phyloP scores from a whole-genome alignment of 176 grass and related monocot species.

The Zea mays region DNA sequence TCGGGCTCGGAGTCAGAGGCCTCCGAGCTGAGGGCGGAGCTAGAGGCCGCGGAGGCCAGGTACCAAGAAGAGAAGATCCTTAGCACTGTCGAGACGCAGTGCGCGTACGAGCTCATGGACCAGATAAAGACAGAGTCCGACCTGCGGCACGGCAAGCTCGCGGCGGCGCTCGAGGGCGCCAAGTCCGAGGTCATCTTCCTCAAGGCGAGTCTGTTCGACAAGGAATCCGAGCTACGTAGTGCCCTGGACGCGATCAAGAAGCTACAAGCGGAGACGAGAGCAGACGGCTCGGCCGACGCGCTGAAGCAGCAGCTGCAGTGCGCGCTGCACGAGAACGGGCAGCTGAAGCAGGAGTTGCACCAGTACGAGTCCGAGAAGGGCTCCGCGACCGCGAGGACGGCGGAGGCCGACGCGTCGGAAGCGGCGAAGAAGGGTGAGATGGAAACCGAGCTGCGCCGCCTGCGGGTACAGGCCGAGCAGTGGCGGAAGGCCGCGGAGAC shows the following conservation, averaged over 20 bases:
- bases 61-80: constrained; percentile 69
- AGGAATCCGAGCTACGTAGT: constrained; percentile 57
- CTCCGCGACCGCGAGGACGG: constrained; percentile 24
- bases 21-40: constrained; percentile 42
- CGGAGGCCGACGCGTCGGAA: constrained; percentile 39
- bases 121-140: constrained; percentile 58
- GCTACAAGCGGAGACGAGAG: constrained; percentile 35
- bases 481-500: constrained; percentile 96
- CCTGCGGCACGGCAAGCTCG: constrained; percentile 60
- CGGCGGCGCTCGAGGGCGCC: constrained; percentile 38
- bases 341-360: constrained; percentile 49
- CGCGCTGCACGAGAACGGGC: constrained; percentile 58
- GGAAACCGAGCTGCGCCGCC: constrained; percentile 71
- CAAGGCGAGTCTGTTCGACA: constrained; percentile 88
- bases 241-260: constrained; percentile 57
- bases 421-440: constrained; percentile 54
- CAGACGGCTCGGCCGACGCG: constrained; percentile 15
- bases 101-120: constrained; percentile 65
- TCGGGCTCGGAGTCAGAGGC: constrained; percentile 40
- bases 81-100: constrained; percentile 69
- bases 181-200: constrained; percentile 71
- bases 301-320: constrained; percentile 50
- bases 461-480: constrained; percentile 94
- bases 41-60: constrained; percentile 56
- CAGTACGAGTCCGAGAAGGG: constrained; percentile 53